Evolutionary conservation across 2,329 filamentous ascomycete genomes (phyloP).

Genomic region (Dichotomopilus funicola): DNA sequence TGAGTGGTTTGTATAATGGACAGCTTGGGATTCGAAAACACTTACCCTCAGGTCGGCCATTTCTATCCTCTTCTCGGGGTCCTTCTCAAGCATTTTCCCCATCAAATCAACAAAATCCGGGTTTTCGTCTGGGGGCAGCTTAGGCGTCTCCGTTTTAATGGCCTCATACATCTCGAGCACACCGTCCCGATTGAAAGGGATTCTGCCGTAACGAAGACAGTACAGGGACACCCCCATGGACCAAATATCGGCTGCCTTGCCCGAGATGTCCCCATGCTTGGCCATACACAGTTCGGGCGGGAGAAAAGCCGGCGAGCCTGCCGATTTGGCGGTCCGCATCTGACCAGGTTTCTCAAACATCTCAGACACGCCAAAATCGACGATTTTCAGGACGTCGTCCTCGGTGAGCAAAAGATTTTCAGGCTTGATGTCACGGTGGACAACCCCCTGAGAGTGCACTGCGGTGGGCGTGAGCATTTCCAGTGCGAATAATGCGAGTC

Average conservation of each 20-base stretch:
- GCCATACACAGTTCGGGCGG: constrained; percentile 86
- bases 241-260: constrained; percentile 91
- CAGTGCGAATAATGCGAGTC: background rate
- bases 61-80: constrained; percentile 72
- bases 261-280: constrained; percentile 80
- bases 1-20: background rate
- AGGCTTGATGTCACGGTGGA: constrained; percentile 96
- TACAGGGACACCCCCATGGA: constrained; percentile 96
- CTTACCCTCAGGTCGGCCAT: constrained; percentile 78
- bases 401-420: constrained; percentile 88
- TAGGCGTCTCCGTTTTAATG: constrained; percentile 65
- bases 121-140: constrained; percentile 58
- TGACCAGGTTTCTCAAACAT: constrained; percentile 84
- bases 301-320: constrained; percentile 89
- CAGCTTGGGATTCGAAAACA: constrained; percentile 6
- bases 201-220: constrained; percentile 79
- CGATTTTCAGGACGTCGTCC: constrained; percentile 91
- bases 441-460: constrained; percentile 91
- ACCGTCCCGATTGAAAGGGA: constrained; percentile 75
- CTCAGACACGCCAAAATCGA: constrained; percentile 98
- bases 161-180: constrained; percentile 85
- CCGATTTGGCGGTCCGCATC: constrained; percentile 90
- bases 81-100: constrained; percentile 68
- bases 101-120: constrained; percentile 71
- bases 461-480: background rate